Evolutionary conservation across 1,284 basidiomycete genomes (phyloP), one percentile per base, ranked within the genome.

Genomic region (Pterula multifida): DNA sequence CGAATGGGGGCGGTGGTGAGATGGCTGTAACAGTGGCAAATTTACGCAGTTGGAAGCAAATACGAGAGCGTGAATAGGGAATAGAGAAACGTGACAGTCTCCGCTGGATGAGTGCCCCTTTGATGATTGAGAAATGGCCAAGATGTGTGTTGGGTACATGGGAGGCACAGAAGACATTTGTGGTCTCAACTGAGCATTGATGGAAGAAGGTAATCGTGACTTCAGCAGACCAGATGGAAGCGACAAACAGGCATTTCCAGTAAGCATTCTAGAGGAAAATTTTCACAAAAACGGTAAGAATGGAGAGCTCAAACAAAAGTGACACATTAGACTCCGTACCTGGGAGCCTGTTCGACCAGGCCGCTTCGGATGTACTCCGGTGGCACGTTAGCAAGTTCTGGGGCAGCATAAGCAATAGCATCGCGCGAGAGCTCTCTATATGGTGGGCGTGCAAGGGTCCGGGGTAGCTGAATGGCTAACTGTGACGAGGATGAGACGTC

Each of bases 1-100:
- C 3, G 66, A 65, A 26, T 63, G 61, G 2, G 69, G 59, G 17
- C 64, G 61, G 9, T 63, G 58, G 12, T 62, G 52, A 3, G 71
- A 65, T 12, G 64, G 55, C 0, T 79, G 75, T 1, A 82, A 60
- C 36, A 68, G 68, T 9, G 79, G 80, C 45, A 83, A 67, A 21
- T 69, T 65, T 2, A 79, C 69, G 58, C 80, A 83, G 52, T 79
- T 71, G 0, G 76, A 70, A 2, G 77, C 79, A 42, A 83, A 66
- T 36, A 78, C 69, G 22, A 81, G 60, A 17, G 71, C 67, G 59
- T 83, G 81, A 1, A 78, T 67, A 3, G 79, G 75, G 57, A 79
- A 68, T 36, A 81, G 62, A 36, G 68, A 60, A 11, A 57, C 59
- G 3, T 58, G 55, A 44, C 60, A 54, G 32, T 68, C 66, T n/a